Evolutionary conservation across 768 basidiomycete species (phyloP).

Genomic region (Xerocomellus chrysenteron): DNA sequence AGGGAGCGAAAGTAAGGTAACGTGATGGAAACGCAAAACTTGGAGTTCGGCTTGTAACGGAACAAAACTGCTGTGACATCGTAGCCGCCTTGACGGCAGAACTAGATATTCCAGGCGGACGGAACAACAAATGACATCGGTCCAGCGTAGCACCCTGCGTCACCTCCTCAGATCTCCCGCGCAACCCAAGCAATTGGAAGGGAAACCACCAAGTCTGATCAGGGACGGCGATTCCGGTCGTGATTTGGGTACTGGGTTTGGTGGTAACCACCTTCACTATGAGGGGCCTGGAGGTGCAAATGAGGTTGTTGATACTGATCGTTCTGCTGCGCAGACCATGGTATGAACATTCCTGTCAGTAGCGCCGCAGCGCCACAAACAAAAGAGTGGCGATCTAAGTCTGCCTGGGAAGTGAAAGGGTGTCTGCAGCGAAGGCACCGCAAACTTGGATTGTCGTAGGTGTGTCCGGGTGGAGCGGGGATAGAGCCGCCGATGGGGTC

Average conservation of each 20-base stretch:
- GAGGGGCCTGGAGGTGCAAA: background rate
- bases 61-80: background rate
- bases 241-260: background rate
- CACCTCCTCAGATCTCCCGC: background rate
- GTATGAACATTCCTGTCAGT: conserved; percentile 11
- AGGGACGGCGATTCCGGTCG: background rate
- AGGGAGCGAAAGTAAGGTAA: background rate
- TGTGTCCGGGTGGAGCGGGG: background rate
- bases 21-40: background rate
- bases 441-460: background rate
- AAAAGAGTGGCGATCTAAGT: conserved; percentile 7
- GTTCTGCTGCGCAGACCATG: conserved; percentile 6
- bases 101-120: background rate
- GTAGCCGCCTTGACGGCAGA: background rate
- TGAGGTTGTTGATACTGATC: background rate
- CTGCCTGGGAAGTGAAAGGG: conserved; percentile 4
- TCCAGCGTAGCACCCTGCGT: background rate
- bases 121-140: background rate
- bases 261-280: background rate
- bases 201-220: background rate
- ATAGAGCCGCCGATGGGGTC: background rate
- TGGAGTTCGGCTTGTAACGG: background rate
- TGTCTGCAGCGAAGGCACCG: conserved; percentile 18
- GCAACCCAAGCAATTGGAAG: background rate
- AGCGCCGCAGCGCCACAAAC: conserved; percentile 14